phyloP scores from a whole-genome alignment of 352 stramenopile genomes.

The Phytopythium helicoides region DNA sequence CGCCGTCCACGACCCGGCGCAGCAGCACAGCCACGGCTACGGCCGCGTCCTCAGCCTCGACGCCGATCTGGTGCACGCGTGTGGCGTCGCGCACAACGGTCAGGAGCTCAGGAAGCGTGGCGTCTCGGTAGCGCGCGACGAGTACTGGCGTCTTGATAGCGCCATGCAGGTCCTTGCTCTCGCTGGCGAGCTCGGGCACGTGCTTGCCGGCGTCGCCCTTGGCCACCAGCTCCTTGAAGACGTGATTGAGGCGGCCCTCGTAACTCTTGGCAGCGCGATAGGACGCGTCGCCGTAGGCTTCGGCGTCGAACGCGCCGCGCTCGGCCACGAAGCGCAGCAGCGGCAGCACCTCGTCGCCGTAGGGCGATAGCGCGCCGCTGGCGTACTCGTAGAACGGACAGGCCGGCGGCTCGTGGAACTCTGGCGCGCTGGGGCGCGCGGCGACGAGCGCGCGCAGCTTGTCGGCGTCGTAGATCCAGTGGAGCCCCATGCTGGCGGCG shows the following conservation, averaged over 20 bases:
- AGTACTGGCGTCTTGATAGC: slow-evolving; percentile 58
- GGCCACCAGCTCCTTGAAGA: slow-evolving; percentile 64
- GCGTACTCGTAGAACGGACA: slow-evolving; percentile 66
- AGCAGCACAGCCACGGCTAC: slow-evolving; percentile 52
- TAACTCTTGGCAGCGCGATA: slow-evolving; percentile 60
- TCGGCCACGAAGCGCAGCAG: slow-evolving; percentile 50
- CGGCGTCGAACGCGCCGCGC: slow-evolving; percentile 39
- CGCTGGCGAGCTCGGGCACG: slow-evolving; percentile 46
- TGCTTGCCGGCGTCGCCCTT: slow-evolving; percentile 62
- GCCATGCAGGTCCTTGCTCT: slow-evolving; percentile 57
- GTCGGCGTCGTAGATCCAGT: slow-evolving; percentile 73
- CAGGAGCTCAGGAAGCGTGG: slow-evolving; percentile 33
- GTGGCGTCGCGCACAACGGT: slow-evolving; percentile 45
- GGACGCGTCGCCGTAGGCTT: slow-evolving; percentile 39
- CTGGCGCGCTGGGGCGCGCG: slow-evolving; percentile 13
- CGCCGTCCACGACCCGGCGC: slow-evolving; percentile 42
- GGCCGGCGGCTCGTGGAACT: slow-evolving; percentile 59
- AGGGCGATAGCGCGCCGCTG: slow-evolving; percentile 52
- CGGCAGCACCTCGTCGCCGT: slow-evolving; percentile 64
- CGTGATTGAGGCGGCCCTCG: slow-evolving; percentile 54
- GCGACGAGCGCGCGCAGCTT: slow-evolving; percentile 39
- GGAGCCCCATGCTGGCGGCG: slow-evolving; percentile 64
- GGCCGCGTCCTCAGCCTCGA: slow-evolving; percentile 42
- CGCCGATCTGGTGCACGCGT: slow-evolving; percentile 54
- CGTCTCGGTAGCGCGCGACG: slow-evolving; percentile 42